Conservation (phyloP, 306 rosid species). For the Parietaria judaica region DNA sequence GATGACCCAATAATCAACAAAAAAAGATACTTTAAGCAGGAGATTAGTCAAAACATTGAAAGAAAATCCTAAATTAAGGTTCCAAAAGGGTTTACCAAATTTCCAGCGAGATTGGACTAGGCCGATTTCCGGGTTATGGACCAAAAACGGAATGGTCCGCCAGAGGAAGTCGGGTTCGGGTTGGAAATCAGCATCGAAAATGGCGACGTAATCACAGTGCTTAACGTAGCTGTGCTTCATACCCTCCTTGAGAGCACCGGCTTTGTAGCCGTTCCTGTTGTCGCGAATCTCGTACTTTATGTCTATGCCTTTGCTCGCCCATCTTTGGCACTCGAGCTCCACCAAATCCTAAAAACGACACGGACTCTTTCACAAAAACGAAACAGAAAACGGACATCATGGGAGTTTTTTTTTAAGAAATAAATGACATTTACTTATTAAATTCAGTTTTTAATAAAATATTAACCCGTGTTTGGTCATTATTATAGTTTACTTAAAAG, state of each 20-base stretch:
- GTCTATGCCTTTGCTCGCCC: slow-evolving; percentile 74
- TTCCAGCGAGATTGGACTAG: slow-evolving; percentile 86
- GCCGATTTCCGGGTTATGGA: slow-evolving; percentile 53
- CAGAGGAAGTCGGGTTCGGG: slow-evolving; percentile 70
- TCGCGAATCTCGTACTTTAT: slow-evolving; percentile 74
- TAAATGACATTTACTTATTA: neutral
- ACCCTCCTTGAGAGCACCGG: slow-evolving; percentile 85
- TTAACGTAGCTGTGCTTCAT: slow-evolving; percentile 62
- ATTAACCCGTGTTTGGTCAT: too few species aligned
- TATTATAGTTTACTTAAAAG: too few species aligned
- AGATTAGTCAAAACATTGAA: slow-evolving; percentile 5
- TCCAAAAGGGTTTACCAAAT: slow-evolving; percentile 42
- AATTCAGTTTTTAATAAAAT: neutral
- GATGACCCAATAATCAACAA: neutral
- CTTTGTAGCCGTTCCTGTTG: slow-evolving; percentile 77
- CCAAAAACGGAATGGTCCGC: slow-evolving; percentile 68
- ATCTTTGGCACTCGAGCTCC: slow-evolving; percentile 63
- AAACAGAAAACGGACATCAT: too few species aligned
- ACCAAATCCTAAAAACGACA: slow-evolving; percentile 46
- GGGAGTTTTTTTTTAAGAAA: neutral
- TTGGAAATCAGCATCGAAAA: slow-evolving; percentile 88
- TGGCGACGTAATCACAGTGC: slow-evolving; percentile 63
- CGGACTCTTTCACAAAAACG: neutral
- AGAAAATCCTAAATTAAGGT: neutral
- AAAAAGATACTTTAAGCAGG: neutral